Conservation (phyloP, 1,284 basidiomycete species). For the Sphaerobolus stellatus region DNA sequence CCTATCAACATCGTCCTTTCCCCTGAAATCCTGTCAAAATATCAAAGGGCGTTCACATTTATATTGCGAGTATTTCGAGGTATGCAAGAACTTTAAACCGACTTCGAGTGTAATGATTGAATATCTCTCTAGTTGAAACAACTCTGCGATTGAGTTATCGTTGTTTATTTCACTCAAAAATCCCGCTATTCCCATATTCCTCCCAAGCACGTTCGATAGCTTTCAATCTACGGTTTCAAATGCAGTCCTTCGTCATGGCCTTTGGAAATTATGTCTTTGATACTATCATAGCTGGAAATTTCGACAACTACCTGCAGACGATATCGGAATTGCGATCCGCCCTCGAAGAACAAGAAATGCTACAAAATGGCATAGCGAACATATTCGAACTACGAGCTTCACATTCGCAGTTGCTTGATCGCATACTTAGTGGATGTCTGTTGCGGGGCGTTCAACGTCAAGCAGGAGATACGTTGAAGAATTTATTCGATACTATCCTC, state of each 20-base stretch:
- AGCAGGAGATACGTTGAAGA: slow-evolving; percentile 64
- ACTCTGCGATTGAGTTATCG: slow-evolving; percentile 68
- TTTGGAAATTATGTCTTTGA: slow-evolving; percentile 74
- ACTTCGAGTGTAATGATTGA: background rate
- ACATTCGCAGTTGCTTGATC: slow-evolving; percentile 72
- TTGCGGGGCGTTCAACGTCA: slow-evolving; percentile 68
- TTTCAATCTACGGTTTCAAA: slow-evolving; percentile 63
- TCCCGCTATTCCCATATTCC: background rate
- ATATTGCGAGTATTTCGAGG: slow-evolving; percentile 76
- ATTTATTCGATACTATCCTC: slow-evolving; percentile 65
- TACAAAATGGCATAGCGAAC: slow-evolving; percentile 36
- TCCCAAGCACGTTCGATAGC: slow-evolving; percentile 4
- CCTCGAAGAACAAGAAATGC: slow-evolving; percentile 7
- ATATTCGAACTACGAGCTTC: slow-evolving; percentile 71
- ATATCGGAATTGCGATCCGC: slow-evolving; percentile 30
- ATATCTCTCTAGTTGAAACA: slow-evolving; percentile 40
- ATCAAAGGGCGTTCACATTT: slow-evolving; percentile 78
- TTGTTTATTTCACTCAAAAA: slow-evolving; percentile 22
- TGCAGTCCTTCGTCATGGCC: slow-evolving; percentile 64
- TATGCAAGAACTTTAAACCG: slow-evolving; percentile 29
- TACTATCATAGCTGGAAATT: slow-evolving; percentile 72
- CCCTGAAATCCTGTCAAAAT: slow-evolving; percentile 70
- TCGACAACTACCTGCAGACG: slow-evolving; percentile 61
- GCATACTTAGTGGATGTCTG: slow-evolving; percentile 77
- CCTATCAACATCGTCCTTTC: slow-evolving; percentile 72